These are phyloP conservation scores for Betula pendula DNA, from an alignment of 306 rosid species.

Conservation along the genomic window DNA sequence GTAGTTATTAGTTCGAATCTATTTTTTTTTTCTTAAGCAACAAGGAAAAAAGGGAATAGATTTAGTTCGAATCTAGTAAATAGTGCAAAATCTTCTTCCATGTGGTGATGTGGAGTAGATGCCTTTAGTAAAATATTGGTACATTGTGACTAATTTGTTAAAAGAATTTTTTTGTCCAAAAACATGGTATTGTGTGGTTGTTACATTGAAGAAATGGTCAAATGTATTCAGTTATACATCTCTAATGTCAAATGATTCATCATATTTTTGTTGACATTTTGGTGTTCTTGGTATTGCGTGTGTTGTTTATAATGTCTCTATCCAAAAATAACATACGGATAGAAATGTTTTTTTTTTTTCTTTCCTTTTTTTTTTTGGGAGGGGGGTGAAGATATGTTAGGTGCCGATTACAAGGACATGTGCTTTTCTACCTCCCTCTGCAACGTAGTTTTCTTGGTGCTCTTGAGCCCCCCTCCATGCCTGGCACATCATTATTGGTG, in stretches of 20 bases:
- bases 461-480: background rate
- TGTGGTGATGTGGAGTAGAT: background rate
- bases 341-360: too few relatives aligned
- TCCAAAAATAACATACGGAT: too few relatives aligned
- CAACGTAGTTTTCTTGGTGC: background rate
- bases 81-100: background rate
- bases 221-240: background rate
- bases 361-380: too few relatives aligned
- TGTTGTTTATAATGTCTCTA: background rate
- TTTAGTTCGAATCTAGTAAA: too few relatives aligned
- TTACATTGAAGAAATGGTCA: constrained; percentile 1
- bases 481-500: background rate
- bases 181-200: background rate
- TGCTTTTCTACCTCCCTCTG: background rate
- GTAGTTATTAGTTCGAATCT: too few relatives aligned
- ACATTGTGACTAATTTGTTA: background rate
- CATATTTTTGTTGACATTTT: background rate
- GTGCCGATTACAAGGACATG: background rate
- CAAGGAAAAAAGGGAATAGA: too few relatives aligned
- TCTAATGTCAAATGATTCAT: background rate
- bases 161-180: background rate
- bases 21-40: too few relatives aligned
- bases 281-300: background rate
- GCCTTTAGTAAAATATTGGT: background rate
- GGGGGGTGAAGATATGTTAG: background rate